phyloP scores from a whole-genome alignment of 148 eudicot species.

The Simmondsia chinensis region DNA sequence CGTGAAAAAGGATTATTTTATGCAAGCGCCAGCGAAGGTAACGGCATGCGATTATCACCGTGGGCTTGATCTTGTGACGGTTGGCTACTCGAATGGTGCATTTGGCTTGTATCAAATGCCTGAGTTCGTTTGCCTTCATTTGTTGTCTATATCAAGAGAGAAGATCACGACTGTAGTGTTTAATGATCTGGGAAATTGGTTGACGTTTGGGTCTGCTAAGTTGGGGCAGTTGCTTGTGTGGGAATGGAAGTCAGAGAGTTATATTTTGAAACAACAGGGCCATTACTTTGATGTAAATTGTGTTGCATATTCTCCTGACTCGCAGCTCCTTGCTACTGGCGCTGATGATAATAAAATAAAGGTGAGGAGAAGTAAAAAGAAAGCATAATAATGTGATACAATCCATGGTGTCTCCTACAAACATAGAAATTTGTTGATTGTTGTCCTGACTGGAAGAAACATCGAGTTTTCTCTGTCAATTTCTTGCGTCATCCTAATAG shows the following conservation, averaged over 20 bases:
- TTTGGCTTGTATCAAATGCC: constrained; percentile 97
- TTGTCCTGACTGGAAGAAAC: too few species aligned
- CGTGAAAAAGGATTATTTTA: constrained; percentile 76
- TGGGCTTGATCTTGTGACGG: constrained; percentile 69
- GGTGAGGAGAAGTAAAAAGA: too few species aligned
- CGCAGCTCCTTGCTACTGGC: constrained; percentile 95
- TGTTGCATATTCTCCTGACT: constrained; percentile 90
- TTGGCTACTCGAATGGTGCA: constrained; percentile 89
- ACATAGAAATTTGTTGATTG: too few species aligned
- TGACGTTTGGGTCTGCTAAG: constrained; percentile 89
- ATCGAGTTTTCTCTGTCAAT: background rate
- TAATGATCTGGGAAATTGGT: constrained; percentile 89
- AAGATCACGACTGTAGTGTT: constrained; percentile 81
- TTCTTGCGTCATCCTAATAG: background rate
- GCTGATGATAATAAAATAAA: constrained; percentile 98
- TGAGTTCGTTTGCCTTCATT: constrained; percentile 72
- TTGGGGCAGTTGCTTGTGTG: constrained; percentile 97
- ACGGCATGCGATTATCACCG: constrained; percentile 70
- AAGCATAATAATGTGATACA: too few species aligned
- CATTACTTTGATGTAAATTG: constrained; percentile 96
- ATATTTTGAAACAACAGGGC: constrained; percentile 94
- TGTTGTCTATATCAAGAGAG: constrained; percentile 78
- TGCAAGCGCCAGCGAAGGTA: constrained; percentile 83
- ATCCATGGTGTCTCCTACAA: too few species aligned
- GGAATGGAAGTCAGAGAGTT: constrained; percentile 99